Conservation (phyloP, 2,329 filamentous ascomycete species). For the Zymoseptoria tritici region DNA sequence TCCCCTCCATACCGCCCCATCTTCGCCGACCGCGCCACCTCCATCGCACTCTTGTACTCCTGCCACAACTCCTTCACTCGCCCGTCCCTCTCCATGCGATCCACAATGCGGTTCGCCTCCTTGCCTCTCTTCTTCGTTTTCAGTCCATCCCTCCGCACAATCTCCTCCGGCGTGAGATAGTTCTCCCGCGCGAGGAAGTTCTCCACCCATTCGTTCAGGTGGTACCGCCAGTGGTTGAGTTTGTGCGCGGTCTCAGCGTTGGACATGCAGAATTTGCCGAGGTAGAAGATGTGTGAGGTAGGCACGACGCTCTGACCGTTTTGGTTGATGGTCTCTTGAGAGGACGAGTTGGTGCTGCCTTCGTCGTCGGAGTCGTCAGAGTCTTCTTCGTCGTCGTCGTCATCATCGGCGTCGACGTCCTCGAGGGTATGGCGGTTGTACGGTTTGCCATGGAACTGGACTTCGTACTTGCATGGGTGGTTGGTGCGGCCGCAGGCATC, state of each 20-base stretch:
- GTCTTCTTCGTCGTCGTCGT: slow-evolving; percentile 41
- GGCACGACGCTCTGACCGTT: slow-evolving; percentile 42
- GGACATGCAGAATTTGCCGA: slow-evolving; percentile 52
- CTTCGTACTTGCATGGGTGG: slow-evolving; percentile 59
- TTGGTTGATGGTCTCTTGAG: slow-evolving; percentile 37
- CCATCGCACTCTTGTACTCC: slow-evolving; percentile 58
- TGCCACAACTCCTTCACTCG: slow-evolving; percentile 56
- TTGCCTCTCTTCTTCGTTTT: slow-evolving; percentile 52
- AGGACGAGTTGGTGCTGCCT: slow-evolving; percentile 26
- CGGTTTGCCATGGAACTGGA: slow-evolving; percentile 57
- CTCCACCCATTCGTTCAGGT: slow-evolving; percentile 65
- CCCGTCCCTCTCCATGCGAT: slow-evolving; percentile 53
- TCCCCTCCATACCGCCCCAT: slow-evolving; percentile 19
- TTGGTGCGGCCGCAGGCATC: slow-evolving; percentile 63
- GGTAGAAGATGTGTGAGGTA: slow-evolving; percentile 42
- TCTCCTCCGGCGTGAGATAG: slow-evolving; percentile 49
- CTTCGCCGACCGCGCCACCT: slow-evolving; percentile 49
- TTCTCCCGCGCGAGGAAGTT: slow-evolving; percentile 53
- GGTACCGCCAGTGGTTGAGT: slow-evolving; percentile 67
- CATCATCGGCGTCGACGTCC: slow-evolving; percentile 51
- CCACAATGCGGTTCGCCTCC: slow-evolving; percentile 56
- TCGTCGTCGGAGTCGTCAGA: slow-evolving; percentile 26
- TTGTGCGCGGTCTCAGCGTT: slow-evolving; percentile 65
- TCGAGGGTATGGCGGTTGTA: slow-evolving; percentile 61
- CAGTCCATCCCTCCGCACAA: slow-evolving; percentile 56